Conservation (phyloP, 306 rosid genomes). For the Mimosa bimucronata region DNA sequence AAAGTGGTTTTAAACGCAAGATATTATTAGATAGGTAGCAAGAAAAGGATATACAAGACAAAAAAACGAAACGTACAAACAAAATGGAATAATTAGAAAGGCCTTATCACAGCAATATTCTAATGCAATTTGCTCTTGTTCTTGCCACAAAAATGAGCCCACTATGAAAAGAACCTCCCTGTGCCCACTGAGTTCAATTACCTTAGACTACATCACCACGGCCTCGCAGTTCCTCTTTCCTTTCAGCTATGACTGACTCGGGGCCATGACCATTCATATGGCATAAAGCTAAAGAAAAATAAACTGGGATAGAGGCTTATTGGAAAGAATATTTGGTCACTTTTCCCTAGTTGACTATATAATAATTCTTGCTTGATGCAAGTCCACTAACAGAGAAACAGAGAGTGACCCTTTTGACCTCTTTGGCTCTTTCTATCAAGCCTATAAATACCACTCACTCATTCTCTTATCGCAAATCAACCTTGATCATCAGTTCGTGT, state of each 20-base stretch:
- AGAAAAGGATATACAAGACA: constrained; percentile 24
- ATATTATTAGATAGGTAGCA: constrained; percentile 9
- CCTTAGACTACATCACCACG: background rate
- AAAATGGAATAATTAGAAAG: constrained; percentile 31
- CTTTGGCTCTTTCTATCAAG: background rate
- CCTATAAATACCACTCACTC: constrained; percentile 32
- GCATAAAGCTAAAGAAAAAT: constrained; percentile 14
- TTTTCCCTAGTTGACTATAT: background rate
- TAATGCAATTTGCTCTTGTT: constrained; percentile 33
- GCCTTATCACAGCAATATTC: constrained; percentile 42
- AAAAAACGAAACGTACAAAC: constrained; percentile 10
- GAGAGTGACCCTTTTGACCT: constrained; percentile 21
- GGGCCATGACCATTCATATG: constrained; percentile 3
- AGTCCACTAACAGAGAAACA: constrained; percentile 6
- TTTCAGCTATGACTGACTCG: background rate
- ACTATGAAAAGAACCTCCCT: constrained; percentile 27
- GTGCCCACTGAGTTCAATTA: constrained; percentile 21
- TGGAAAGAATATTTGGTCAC: constrained; percentile 35
- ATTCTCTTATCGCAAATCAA: background rate
- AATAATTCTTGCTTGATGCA: constrained; percentile 17
- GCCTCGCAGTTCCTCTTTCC: background rate
- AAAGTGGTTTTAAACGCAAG: background rate
- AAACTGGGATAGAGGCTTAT: background rate
- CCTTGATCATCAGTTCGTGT: background rate
- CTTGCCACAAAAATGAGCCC: constrained; percentile 3